phyloP scores from a whole-genome alignment of 1,284 basidiomycete species.

The Irpex sp. region DNA sequence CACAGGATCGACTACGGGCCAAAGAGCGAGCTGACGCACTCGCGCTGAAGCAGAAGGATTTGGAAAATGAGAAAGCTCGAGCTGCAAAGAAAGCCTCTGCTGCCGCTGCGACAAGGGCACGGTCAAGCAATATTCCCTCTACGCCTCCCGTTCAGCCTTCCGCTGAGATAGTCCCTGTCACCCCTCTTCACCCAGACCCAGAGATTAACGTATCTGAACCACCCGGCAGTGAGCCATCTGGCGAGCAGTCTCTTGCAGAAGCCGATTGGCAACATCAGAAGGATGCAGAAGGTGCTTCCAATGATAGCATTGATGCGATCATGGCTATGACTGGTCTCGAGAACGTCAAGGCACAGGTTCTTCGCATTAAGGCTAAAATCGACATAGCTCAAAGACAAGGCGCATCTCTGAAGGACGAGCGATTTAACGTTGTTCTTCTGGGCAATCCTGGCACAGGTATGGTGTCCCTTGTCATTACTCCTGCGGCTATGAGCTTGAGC shows the following conservation, averaged over 20 bases:
- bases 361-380: constrained; percentile 28
- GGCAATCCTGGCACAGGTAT: constrained; percentile 35
- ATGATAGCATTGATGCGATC: constrained; percentile 26
- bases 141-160: background rate
- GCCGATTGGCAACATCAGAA: constrained; percentile 29
- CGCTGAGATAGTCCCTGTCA: background rate
- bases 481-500: background rate
- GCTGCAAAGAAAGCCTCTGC: background rate
- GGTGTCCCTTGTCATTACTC: background rate
- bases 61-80: constrained; percentile 22
- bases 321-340: constrained; percentile 32
- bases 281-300: constrained; percentile 23
- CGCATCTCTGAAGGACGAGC: constrained; percentile 21
- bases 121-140: too few relatives aligned
- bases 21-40: constrained; percentile 27
- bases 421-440: constrained; percentile 29
- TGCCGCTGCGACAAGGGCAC: background rate
- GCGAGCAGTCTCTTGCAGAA: constrained; percentile 12
- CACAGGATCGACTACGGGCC: constrained; percentile 27
- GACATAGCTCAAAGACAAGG: constrained; percentile 25
- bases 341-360: constrained; percentile 28
- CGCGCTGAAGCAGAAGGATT: constrained; percentile 30
- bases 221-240: background rate
- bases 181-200: background rate
- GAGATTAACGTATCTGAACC: background rate